Conservation (phyloP, 345 rosid genomes). For the Excoecaria cochinchinensis region DNA sequence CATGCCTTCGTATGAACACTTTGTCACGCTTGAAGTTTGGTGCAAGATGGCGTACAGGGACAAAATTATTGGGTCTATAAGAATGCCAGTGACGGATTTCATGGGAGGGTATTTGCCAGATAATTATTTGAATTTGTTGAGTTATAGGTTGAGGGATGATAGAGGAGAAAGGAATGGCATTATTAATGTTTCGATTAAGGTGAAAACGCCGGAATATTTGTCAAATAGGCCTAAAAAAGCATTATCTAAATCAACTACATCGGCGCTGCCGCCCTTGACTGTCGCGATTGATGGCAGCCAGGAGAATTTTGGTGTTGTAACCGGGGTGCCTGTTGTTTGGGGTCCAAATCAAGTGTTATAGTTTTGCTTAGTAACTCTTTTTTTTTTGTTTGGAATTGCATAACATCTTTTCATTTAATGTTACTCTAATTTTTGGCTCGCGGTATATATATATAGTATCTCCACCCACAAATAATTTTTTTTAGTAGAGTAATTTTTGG, state of each 20-base stretch:
- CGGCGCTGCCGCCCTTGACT: slow-evolving; percentile 6
- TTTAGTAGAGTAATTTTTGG: too few relatives aligned
- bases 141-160: slow-evolving; percentile 28
- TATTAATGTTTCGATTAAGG: slow-evolving; percentile 32
- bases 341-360: slow-evolving; percentile 10
- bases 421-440: too few relatives aligned
- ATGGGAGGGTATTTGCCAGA: slow-evolving; percentile 25
- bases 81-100: slow-evolving; percentile 31
- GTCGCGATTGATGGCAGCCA: slow-evolving; percentile 11
- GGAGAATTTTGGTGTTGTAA: slow-evolving; percentile 26
- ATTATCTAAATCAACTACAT: slow-evolving; percentile 14
- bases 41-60: slow-evolving; percentile 10
- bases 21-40: slow-evolving; percentile 19
- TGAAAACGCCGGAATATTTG: slow-evolving; percentile 6
- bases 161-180: slow-evolving; percentile 24
- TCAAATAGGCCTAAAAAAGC: slow-evolving; percentile 6
- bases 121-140: slow-evolving; percentile 26
- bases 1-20: slow-evolving; percentile 3
- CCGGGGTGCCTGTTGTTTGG: slow-evolving; percentile 50
- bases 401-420: too few relatives aligned
- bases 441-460: too few relatives aligned
- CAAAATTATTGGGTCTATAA: slow-evolving; percentile 21
- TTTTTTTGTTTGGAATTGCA: too few relatives aligned
- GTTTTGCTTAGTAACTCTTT: too few relatives aligned
- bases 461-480: too few relatives aligned